Conservation (phyloP, 2,329 filamentous ascomycete species). For the Xylaria sp. region DNA sequence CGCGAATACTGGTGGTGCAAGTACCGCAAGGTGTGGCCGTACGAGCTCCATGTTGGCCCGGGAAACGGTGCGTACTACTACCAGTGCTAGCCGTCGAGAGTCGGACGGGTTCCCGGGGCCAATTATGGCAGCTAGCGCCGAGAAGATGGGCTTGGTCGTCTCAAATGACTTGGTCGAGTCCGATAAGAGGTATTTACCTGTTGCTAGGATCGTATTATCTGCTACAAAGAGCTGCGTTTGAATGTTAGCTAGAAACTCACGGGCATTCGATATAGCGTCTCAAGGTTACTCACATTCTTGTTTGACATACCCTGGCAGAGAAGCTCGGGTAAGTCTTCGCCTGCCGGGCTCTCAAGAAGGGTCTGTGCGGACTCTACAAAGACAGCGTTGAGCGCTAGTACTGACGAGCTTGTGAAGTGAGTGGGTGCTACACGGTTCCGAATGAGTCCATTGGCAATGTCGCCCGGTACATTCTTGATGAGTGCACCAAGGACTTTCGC, state of each 20-base stretch:
- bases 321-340: slow-evolving; percentile 78
- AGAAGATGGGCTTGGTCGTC: slow-evolving; percentile 80
- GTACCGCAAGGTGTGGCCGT: slow-evolving; percentile 80
- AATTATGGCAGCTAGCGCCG: slow-evolving; percentile 79
- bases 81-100: slow-evolving; percentile 85
- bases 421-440: slow-evolving; percentile 83
- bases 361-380: slow-evolving; percentile 81
- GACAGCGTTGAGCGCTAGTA: slow-evolving; percentile 89
- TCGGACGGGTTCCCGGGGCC: slow-evolving; percentile 82
- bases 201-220: slow-evolving; percentile 88
- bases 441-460: slow-evolving; percentile 69
- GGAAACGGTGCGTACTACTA: slow-evolving; percentile 86
- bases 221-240: slow-evolving; percentile 76
- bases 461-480: slow-evolving; percentile 83
- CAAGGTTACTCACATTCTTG: slow-evolving; percentile 71
- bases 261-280: background rate
- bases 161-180: slow-evolving; percentile 78
- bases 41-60: slow-evolving; percentile 83
- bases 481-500: slow-evolving; percentile 90
- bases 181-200: slow-evolving; percentile 87
- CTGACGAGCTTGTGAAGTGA: slow-evolving; percentile 80
- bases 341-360: slow-evolving; percentile 72
- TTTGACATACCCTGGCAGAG: slow-evolving; percentile 83
- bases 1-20: slow-evolving; percentile 88
- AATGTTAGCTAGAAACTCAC: slow-evolving; percentile 25